Percentiles rank a stretch among this genome's conserved stretches.
These are phyloP conservation scores for Ochromonas danica DNA, from an alignment of 108 stramenopile genomes.

Conservation along the genomic window DNA sequence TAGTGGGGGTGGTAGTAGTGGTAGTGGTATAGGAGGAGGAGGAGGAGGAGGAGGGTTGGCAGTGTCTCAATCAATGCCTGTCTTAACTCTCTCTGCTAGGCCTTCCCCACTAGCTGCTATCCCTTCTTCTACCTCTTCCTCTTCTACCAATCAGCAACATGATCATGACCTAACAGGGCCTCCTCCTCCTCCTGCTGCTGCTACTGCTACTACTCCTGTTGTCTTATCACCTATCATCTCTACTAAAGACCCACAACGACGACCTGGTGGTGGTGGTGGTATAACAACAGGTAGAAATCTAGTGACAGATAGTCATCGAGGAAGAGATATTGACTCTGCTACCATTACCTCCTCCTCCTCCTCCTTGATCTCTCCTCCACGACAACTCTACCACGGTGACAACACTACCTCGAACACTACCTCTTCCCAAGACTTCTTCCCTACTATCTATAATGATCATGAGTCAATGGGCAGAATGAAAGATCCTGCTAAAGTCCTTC, in stretches of 20 bases:
- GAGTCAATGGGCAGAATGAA: slow-evolving; percentile 12
- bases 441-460: background rate
- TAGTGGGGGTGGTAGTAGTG: too few species aligned
- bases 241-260: background rate
- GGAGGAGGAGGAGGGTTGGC: background rate
- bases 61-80: slow-evolving; percentile 1
- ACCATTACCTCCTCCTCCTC: too few species aligned
- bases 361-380: background rate
- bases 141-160: background rate
- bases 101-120: background rate
- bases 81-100: background rate
- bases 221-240: too few species aligned
- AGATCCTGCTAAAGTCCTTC: background rate
- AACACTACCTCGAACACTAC: background rate
- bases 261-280: background rate
- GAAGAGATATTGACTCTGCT: too few species aligned
- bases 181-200: background rate
- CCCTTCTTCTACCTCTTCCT: background rate
- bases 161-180: background rate
- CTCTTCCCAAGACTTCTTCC: background rate
- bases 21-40: too few species aligned
- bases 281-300: background rate
- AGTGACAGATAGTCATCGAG: background rate
- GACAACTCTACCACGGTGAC: background rate
- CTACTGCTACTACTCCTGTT: background rate